Evolutionary conservation across 2,329 filamentous ascomycete genomes (phyloP).

Genomic region (Emergomyces pasteurianus): DNA sequence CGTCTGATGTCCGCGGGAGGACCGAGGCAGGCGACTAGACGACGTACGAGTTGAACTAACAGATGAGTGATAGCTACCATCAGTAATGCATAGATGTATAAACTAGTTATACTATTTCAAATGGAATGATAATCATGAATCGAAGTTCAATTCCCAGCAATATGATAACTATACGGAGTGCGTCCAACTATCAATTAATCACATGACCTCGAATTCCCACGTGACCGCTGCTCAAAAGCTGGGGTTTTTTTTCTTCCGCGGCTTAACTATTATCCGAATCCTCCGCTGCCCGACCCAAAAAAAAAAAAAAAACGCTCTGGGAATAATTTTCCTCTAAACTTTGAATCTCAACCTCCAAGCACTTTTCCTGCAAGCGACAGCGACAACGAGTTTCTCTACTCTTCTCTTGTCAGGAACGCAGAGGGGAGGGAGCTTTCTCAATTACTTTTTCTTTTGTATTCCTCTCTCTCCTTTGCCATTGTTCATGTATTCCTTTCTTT

Average conservation of each 20-base stretch:
- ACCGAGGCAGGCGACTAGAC: slow-evolving; percentile 13
- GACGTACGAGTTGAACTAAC: background rate
- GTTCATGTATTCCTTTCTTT: slow-evolving; percentile 2
- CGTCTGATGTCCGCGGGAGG: slow-evolving; percentile 12
- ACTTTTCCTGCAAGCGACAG: background rate
- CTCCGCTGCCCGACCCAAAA: background rate
- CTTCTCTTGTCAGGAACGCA: slow-evolving; percentile 1
- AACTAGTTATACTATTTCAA: background rate
- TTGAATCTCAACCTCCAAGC: background rate
- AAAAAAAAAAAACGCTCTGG: too few species aligned
- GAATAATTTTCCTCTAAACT: background rate
- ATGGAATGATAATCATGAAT: background rate
- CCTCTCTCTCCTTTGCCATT: slow-evolving; percentile 2
- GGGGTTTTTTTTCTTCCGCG: background rate
- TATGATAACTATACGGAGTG: too few species aligned
- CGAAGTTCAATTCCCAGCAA: too few species aligned
- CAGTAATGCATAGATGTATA: background rate
- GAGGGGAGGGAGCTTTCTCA: slow-evolving; percentile 1
- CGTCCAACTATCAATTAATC: background rate
- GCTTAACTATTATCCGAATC: background rate
- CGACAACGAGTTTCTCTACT: background rate
- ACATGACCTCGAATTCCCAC: background rate
- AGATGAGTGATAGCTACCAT: too few species aligned
- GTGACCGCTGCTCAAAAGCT: too few species aligned
- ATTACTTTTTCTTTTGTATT: slow-evolving; percentile 7